These are phyloP conservation scores for Penicillium bovifimosum DNA, from an alignment of 495 filamentous ascomycete genomes.

Conservation along the genomic window DNA sequence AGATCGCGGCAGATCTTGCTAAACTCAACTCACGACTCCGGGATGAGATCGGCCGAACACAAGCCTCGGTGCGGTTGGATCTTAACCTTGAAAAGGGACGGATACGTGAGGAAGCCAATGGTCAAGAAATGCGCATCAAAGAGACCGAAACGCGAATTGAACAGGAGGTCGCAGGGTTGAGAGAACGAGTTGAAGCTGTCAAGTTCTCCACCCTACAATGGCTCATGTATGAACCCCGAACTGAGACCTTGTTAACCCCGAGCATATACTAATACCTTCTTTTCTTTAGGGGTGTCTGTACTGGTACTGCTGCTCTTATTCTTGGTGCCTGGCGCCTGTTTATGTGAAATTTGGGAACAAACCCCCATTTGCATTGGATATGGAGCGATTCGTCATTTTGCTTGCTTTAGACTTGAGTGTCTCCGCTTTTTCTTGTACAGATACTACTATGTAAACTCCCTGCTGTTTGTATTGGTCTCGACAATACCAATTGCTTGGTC, in stretches of 20 bases:
- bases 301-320: conserved; percentile 85
- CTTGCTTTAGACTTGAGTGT: conserved; percentile 9
- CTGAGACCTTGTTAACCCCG: background rate
- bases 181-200: conserved; percentile 90
- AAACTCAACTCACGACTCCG: conserved; percentile 83
- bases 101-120: conserved; percentile 93
- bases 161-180: conserved; percentile 87
- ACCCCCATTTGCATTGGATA: conserved; percentile 17
- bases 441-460: background rate
- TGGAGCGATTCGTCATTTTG: conserved; percentile 15
- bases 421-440: conserved; percentile 19
- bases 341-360: conserved; percentile 36
- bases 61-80: conserved; percentile 85
- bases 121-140: conserved; percentile 96
- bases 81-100: conserved; percentile 95
- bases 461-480: background rate
- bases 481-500: background rate
- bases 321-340: conserved; percentile 95
- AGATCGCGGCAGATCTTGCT: conserved; percentile 86
- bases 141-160: conserved; percentile 98
- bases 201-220: conserved; percentile 98
- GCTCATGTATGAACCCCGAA: conserved; percentile 61
- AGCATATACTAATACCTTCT: conserved; percentile 22
- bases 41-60: conserved; percentile 90
- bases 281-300: conserved; percentile 74